phyloP scores from a whole-genome alignment of 2,329 filamentous ascomycete genomes.

The Fusarium anthophilum region DNA sequence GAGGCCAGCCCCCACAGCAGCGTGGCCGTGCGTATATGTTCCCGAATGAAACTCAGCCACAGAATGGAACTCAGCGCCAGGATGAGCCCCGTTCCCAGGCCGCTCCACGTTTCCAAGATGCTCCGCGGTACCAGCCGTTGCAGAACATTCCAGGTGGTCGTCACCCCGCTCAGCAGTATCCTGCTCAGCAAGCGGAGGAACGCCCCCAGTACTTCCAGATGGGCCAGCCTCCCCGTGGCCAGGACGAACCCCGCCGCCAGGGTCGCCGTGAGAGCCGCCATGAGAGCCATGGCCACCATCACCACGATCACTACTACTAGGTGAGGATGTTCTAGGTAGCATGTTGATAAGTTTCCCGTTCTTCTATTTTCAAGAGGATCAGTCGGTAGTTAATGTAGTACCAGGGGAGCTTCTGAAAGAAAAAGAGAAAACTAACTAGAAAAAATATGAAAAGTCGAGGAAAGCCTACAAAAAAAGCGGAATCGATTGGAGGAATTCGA shows the following conservation, averaged over 20 bases:
- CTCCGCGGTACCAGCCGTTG: not conserved
- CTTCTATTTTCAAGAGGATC: not conserved
- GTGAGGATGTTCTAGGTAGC: not conserved
- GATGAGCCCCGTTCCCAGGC: not conserved
- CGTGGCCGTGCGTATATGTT: not conserved
- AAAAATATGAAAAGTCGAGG: not conserved
- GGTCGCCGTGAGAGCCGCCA: not conserved
- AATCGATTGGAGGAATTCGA: fast-evolving
- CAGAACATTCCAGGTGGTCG: not conserved
- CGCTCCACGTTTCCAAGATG: not conserved
- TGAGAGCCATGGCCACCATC: not conserved
- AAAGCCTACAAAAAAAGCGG: not conserved
- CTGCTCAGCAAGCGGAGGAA: not conserved
- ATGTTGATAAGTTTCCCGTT: too few species aligned
- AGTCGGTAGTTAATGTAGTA: not conserved
- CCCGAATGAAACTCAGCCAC: not conserved
- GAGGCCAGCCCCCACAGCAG: not conserved
- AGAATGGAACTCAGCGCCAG: not conserved
- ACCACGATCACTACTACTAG: not conserved
- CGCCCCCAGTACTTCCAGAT: not conserved
- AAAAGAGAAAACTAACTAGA: too few species aligned
- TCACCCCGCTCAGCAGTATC: not conserved
- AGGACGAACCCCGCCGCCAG: not conserved
- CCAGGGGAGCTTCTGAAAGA: not conserved
- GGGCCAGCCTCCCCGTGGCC: not conserved